Base-by-base conservation (phyloP, 1,284 basidiomycete genomes). In the Boletellus dicymbophilus region DNA sequence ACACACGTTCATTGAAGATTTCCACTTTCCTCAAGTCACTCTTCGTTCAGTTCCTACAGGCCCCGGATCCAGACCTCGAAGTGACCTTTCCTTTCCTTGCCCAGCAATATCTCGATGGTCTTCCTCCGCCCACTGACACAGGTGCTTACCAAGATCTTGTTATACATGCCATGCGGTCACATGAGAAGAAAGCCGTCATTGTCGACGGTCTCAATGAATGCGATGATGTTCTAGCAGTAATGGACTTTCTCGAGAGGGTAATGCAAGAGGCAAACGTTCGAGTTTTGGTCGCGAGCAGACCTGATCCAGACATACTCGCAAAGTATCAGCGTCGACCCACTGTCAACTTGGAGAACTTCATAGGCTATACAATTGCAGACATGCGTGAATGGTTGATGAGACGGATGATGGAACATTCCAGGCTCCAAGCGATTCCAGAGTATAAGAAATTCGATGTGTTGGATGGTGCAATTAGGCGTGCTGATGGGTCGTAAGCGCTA, bases 121-220 rank as follows among this genome's bases (percentile, higher is more conserved):
- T 53, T 40, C 58, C 56, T 25, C 52, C 62, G 0, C 63, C 62
- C 3, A 36, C 22, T 7, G 60, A 63, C 26, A 13, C 30, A 22
- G 52, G 41, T 6, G 10, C 25, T 9, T 45, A 59, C 27, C 51
- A 57, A 37, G 50, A 53, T 31, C 58, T 67, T 16, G 49, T 63
- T 13, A 40, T 67, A n/a, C 52, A 36, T 22, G 65, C 62, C 26
- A 65, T 65, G 64, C 52, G 48, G 38, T 52, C 25, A 6, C 62
- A 67, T 12, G 36, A 52, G 37, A 63, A 53, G 37, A 65, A 52
- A 40, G 26, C 41, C 16, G 55, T 67, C 6, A 55, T 67, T 4
- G 37, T 63, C 6, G 62, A 63, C 4, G 61, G 61, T 30, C 61
- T 63, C 23, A 60, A 63, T 22, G 65, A 63, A 46, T 63, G 65